Percentiles rank a stretch among this genome's conserved stretches.
Evolutionary conservation across 139 green algal species (phyloP).

Genomic region (Chlorella sp.): DNA sequence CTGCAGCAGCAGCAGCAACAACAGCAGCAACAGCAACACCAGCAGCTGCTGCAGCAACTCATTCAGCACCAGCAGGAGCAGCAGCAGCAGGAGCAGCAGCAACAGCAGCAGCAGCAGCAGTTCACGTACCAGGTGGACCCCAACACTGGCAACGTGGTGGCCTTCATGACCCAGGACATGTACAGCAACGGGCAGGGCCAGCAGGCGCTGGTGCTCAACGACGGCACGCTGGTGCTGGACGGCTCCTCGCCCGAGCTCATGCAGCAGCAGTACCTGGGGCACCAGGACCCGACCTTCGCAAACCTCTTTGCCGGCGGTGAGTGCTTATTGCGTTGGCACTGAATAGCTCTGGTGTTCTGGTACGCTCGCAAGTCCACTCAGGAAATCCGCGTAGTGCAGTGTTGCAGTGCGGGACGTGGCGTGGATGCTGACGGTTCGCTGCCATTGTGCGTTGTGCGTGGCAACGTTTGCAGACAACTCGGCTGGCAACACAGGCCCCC

Average conservation of each 20-base stretch:
- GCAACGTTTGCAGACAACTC: neutral
- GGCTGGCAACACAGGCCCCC: neutral
- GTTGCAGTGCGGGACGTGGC: too few species aligned
- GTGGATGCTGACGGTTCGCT: neutral
- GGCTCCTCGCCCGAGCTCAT: too few species aligned
- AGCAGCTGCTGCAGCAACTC: neutral
- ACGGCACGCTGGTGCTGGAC: too few species aligned
- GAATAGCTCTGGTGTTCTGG: too few species aligned
- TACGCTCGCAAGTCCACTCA: too few species aligned
- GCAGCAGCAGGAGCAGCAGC: neutral
- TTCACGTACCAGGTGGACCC: neutral
- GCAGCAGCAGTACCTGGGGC: too few species aligned
- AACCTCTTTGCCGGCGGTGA: neutral
- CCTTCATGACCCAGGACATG: neutral
- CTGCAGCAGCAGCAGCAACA: neutral
- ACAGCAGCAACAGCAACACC: neutral
- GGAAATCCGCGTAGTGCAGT: too few species aligned
- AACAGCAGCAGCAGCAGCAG: slow-evolving; percentile 3
- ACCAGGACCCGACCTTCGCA: neutral
- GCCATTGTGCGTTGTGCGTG: neutral
- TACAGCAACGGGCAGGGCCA: neutral
- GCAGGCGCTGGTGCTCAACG: too few species aligned
- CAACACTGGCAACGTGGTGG: neutral
- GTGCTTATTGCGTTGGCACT: neutral
- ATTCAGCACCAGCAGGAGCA: slow-evolving; percentile 2